Percentiles rank a stretch among this genome's conserved stretches.
Evolutionary conservation across 192 early-diverging fungal genomes (phyloP).

Genomic region (Coemansia sp.): DNA sequence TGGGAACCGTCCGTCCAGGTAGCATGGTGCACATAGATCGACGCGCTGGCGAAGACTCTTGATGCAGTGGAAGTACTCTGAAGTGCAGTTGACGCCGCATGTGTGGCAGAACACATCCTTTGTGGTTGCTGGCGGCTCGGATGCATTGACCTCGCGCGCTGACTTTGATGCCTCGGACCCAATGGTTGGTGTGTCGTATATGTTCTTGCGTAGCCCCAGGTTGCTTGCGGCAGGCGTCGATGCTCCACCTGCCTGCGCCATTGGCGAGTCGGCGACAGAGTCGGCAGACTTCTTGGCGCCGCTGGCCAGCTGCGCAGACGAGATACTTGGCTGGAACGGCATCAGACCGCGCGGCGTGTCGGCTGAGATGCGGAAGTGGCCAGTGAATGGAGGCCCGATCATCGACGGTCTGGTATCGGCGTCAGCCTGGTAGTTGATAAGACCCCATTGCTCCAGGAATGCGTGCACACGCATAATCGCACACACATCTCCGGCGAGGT

Average conservation of each 20-base stretch:
- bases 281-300: conserved; percentile 10
- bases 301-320: conserved; percentile 26
- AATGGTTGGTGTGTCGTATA: conserved; percentile 57
- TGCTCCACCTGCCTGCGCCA: background rate
- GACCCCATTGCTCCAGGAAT: conserved; percentile 98
- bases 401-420: conserved; percentile 87
- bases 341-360: conserved; percentile 92
- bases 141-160: conserved; percentile 42
- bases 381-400: conserved; percentile 93
- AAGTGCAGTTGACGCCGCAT: conserved; percentile 81
- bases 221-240: conserved; percentile 20
- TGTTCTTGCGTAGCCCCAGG: conserved; percentile 60
- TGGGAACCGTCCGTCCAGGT: conserved; percentile 90
- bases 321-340: conserved; percentile 72
- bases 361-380: conserved; percentile 95
- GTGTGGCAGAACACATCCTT: conserved; percentile 71
- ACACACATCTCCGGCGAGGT: conserved; percentile 98
- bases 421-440: conserved; percentile 98
- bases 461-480: conserved; percentile 98
- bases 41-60: conserved; percentile 62
- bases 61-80: conserved; percentile 77
- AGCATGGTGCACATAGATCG: conserved; percentile 87
- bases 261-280: conserved; percentile 19
- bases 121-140: conserved; percentile 21
- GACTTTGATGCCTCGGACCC: conserved; percentile 40